Conservation (phyloP, 805 yeast genomes). For the Candida maltosa region DNA sequence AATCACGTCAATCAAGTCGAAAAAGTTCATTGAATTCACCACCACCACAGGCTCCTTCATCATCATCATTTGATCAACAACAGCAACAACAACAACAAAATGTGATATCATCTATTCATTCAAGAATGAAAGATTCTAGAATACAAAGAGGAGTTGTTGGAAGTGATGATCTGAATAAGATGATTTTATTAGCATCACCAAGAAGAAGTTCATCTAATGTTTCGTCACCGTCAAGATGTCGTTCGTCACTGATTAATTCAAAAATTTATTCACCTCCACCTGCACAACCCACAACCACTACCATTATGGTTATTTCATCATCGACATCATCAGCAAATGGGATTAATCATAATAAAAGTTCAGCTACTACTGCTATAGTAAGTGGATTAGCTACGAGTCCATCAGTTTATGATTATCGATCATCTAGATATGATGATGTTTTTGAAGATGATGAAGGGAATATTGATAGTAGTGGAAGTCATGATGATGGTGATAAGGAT, state of each 20-base stretch:
- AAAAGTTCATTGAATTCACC: constrained; percentile 25
- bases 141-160: constrained; percentile 5
- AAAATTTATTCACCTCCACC: too few relatives aligned
- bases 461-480: constrained; percentile 11
- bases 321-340: neutral
- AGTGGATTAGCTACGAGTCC: constrained; percentile 36
- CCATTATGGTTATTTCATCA: neutral
- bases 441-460: constrained; percentile 52
- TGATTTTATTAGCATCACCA: too few relatives aligned
- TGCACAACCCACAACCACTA: neutral
- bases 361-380: constrained; percentile 10
- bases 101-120: constrained; percentile 29
- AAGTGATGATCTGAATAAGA: too few relatives aligned
- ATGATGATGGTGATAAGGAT: neutral
- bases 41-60: constrained; percentile 14
- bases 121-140: constrained; percentile 26
- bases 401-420: constrained; percentile 19
- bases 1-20: constrained; percentile 23
- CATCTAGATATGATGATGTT: constrained; percentile 33
- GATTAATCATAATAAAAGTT: too few relatives aligned
- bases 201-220: too few relatives aligned
- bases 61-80: constrained; percentile 6
- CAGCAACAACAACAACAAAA: constrained; percentile 6
- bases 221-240: too few relatives aligned
- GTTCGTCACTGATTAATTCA: too few relatives aligned